Conservation (phyloP, 805 yeast genomes). For the Grigorovia yakushimaensis region DNA sequence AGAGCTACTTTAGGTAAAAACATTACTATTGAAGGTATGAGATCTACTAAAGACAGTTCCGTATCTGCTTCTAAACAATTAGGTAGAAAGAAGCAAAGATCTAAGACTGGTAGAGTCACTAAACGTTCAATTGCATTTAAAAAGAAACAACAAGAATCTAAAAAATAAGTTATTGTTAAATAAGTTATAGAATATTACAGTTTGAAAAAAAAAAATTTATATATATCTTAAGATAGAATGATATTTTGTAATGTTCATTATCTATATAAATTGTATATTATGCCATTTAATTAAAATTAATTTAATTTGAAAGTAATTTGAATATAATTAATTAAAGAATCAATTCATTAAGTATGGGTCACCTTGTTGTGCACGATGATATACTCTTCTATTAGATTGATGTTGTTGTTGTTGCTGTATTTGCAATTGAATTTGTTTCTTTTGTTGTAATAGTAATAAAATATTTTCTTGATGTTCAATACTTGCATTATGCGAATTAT, state of each 20-base stretch:
- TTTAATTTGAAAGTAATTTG: neutral
- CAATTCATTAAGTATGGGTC: slow-evolving; percentile 14
- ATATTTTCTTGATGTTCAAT: slow-evolving; percentile 12
- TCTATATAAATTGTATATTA: neutral
- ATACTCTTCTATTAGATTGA: neutral
- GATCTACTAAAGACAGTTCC: slow-evolving; percentile 62
- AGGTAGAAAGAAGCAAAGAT: slow-evolving; percentile 40
- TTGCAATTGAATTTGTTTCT: slow-evolving; percentile 14
- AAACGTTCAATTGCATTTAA: slow-evolving; percentile 37
- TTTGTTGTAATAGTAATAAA: slow-evolving; percentile 13
- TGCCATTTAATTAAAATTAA: neutral
- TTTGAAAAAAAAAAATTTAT: no score
- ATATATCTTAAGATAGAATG: no score
- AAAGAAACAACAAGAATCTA: slow-evolving; percentile 16
- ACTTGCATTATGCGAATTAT: slow-evolving; percentile 3
- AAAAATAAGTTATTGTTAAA: slow-evolving; percentile 1
- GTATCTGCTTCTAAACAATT: slow-evolving; percentile 44
- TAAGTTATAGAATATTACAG: no score
- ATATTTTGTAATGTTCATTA: neutral
- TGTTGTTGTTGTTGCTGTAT: slow-evolving; percentile 8
- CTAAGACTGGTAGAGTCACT: slow-evolving; percentile 39
- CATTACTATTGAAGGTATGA: slow-evolving; percentile 57
- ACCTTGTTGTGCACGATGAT: slow-evolving; percentile 9
- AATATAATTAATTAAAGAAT: neutral
- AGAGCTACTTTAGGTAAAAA: slow-evolving; percentile 54